Base-by-base conservation (phyloP, 805 yeast genomes). In the Yarrowia osloensis region DNA sequence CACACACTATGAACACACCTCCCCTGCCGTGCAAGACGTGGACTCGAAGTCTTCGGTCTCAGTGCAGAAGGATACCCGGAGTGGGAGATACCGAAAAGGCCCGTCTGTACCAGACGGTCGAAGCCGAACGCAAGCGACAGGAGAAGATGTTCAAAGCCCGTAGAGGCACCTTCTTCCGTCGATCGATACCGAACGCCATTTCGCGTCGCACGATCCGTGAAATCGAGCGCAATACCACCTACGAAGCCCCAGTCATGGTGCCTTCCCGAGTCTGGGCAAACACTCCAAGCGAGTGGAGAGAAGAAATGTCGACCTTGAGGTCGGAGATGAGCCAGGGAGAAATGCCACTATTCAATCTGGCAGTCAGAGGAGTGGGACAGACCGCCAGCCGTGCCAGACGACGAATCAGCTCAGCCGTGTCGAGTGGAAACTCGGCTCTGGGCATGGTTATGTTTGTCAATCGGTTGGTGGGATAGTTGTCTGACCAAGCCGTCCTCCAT, bases 181-280 rank as follows among this genome's bases (percentile, higher is more conserved):
- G 63, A 9, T 57, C 63, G 37, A 57, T 57, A 19, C 63, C 63
- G 49, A 57, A 57, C 11, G 63, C 63, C 6, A 33, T 57, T 19
- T 57, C 63, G 6, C 49, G 63, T 19, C 63, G 63, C 26, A 40
- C 49, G 6, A 39, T 57, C 49, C 63, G 63, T 26, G 63, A 57
- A 9, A 57, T 39, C 6, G 37, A 39, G 22, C 33, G 49, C 19
- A 57, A 57, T n/a, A 57, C 63, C 15, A 28, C 35, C 21, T 57
- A 57, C 15, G 63, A 57, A 1, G 26, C 37, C 0, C 63, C 63
- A 3, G 49, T 28, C 3, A 44, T 57, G 24, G 49, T 57, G 26
- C 63, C 63, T 6, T 57, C 63, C 4, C 47, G 63, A 3, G 49
- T 57, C 21, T 57, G 63, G 63, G 35, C 63, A 12, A 57, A 57